Evolutionary conservation across 2,329 filamentous ascomycete species (phyloP).

Genomic region (Pseudogymnoascus sp.): DNA sequence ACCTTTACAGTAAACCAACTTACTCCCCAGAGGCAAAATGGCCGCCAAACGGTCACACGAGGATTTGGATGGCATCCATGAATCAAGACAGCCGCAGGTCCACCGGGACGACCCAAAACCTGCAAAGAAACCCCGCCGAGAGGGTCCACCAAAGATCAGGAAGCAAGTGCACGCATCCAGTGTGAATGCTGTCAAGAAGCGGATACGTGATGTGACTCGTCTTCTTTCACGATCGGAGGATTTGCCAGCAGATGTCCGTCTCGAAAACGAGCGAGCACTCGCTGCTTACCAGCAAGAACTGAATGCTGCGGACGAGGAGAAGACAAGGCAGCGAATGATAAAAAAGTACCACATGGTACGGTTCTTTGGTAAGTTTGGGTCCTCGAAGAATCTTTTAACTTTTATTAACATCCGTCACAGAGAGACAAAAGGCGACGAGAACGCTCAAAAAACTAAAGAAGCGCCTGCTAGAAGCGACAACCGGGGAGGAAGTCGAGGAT

Average conservation of each 20-base stretch:
- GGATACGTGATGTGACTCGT: conserved; percentile 63
- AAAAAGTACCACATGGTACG: conserved; percentile 75
- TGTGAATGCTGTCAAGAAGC: conserved; percentile 62
- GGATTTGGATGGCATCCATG: conserved; percentile 26
- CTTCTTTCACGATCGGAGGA: conserved; percentile 55
- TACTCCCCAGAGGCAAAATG: conserved; percentile 22
- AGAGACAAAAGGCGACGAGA: conserved; percentile 66
- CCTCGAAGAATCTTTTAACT: conserved; percentile 1
- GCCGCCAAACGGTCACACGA: conserved; percentile 26
- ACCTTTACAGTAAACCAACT: neutral
- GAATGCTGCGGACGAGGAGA: conserved; percentile 51
- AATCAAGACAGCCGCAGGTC: conserved; percentile 29
- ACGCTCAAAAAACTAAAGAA: conserved; percentile 59
- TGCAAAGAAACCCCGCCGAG: conserved; percentile 29
- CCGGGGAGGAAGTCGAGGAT: conserved; percentile 44
- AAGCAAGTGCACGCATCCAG: conserved; percentile 31
- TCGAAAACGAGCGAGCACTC: conserved; percentile 67
- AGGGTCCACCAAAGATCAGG: conserved; percentile 23
- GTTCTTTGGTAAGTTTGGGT: conserved; percentile 63
- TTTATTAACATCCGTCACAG: conserved; percentile 35
- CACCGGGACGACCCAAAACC: conserved; percentile 22
- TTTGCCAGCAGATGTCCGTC: conserved; percentile 60
- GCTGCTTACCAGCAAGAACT: conserved; percentile 61
- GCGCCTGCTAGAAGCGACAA: conserved; percentile 46
- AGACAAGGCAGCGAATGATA: conserved; percentile 64